Evolutionary conservation across 2,329 filamentous ascomycete species (phyloP).

Genomic region (Aspergillus sergii): DNA sequence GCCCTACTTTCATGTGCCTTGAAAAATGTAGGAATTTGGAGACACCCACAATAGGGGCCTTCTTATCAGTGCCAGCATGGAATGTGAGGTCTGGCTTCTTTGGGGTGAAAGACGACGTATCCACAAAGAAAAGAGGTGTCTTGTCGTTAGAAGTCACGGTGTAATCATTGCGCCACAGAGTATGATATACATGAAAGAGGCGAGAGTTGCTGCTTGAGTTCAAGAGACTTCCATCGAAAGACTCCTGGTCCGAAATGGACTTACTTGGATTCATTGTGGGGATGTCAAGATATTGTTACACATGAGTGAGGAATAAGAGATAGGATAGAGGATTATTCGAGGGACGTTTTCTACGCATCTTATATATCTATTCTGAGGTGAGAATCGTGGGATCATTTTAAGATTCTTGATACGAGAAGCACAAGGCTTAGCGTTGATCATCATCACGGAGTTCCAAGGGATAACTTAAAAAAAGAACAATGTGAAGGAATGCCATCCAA

Average conservation of each 20-base stretch:
- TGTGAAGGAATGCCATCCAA: not conserved
- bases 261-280: constrained; percentile 2
- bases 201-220: not conserved
- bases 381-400: not conserved
- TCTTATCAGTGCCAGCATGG: constrained; percentile 30
- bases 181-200: constrained; percentile 30
- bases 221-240: not conserved
- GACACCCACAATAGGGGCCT: constrained; percentile 30
- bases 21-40: constrained; percentile 39
- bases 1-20: constrained; percentile 33
- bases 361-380: not conserved
- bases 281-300: not conserved
- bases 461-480: not conserved
- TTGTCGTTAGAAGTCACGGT: constrained; percentile 24
- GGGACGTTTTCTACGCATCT: not conserved
- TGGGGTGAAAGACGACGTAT: constrained; percentile 31
- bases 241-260: not conserved
- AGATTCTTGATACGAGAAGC: not conserved
- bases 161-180: constrained; percentile 26
- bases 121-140: constrained; percentile 26
- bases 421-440: constrained; percentile 8
- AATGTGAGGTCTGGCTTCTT: constrained; percentile 38
- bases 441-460: not conserved
- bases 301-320: not conserved
- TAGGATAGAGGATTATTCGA: not conserved